phyloP scores from a whole-genome alignment of 306 rosid genomes.

The Trifolium pratense region DNA sequence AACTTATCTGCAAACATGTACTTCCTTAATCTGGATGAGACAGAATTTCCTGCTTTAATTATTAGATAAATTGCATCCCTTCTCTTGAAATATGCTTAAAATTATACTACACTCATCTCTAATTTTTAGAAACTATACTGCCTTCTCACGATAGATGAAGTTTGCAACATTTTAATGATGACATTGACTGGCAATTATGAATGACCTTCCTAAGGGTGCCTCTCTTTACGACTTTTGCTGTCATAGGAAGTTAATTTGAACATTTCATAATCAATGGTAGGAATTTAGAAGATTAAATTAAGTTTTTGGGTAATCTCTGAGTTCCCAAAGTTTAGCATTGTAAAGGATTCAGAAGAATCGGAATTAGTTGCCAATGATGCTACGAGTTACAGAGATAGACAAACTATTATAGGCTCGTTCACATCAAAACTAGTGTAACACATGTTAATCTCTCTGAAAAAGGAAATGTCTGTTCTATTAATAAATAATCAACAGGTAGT shows the following conservation, averaged over 20 bases:
- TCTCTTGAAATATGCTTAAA: background rate
- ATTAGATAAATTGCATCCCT: too few species aligned
- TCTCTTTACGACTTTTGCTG: background rate
- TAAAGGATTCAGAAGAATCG: background rate
- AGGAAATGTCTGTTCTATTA: background rate
- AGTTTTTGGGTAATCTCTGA: background rate
- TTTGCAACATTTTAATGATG: background rate
- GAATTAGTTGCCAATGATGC: background rate
- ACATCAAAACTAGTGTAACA: background rate
- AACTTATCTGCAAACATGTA: too few species aligned
- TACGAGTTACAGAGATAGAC: background rate
- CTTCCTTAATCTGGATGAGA: too few species aligned
- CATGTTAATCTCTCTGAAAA: background rate
- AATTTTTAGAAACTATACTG: background rate
- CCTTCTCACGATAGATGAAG: background rate
- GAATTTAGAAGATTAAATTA: background rate
- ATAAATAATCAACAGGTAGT: slow-evolving; percentile 16
- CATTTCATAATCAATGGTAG: background rate
- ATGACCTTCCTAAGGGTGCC: background rate
- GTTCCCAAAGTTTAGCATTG: background rate
- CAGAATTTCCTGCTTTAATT: too few species aligned
- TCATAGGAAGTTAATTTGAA: background rate
- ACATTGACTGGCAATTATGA: background rate
- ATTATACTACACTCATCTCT: background rate
- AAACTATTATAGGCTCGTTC: background rate